These are phyloP conservation scores for Taphrina wiesneri DNA, from an alignment of 1,139 yeast genomes.

Conservation along the genomic window DNA sequence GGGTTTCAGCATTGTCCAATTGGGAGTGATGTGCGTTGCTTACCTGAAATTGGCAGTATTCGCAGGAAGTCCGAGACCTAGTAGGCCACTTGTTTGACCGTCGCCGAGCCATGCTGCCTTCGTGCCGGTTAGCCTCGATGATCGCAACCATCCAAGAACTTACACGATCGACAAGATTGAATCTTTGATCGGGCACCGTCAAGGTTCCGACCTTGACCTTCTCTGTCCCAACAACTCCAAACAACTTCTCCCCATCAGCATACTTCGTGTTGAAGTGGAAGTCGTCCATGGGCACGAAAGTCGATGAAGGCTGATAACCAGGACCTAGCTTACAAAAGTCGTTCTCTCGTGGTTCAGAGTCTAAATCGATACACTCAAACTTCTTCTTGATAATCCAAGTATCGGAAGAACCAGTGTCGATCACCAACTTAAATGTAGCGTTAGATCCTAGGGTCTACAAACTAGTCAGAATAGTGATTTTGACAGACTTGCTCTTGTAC, in stretches of 20 bases:
- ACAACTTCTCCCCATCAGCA: conserved; percentile 24
- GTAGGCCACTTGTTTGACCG: conserved; percentile 19
- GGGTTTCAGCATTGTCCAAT: neutral
- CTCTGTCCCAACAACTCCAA: conserved; percentile 11
- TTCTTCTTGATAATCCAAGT: conserved; percentile 16
- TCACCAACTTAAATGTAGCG: conserved; percentile 12
- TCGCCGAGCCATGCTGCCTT: conserved; percentile 19
- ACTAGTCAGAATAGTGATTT: neutral
- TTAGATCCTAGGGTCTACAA: neutral
- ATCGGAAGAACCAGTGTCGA: conserved; percentile 30
- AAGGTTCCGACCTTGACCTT: neutral
- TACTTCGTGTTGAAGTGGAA: conserved; percentile 7
- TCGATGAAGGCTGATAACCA: conserved; percentile 13
- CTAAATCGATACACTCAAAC: conserved; percentile 11
- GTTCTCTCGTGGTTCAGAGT: neutral
- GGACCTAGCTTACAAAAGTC: conserved; percentile 12
- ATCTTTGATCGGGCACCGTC: neutral
- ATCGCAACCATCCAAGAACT: neutral
- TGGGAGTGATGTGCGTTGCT: neutral
- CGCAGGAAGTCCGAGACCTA: conserved; percentile 17
- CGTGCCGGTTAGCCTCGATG: neutral
- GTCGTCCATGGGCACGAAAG: neutral
- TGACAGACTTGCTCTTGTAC: neutral
- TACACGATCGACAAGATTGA: conserved; percentile 10
- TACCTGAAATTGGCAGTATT: conserved; percentile 9